These are phyloP conservation scores for Exutisphaerella laricina DNA, from an alignment of 2,329 filamentous ascomycete genomes.

Conservation along the genomic window DNA sequence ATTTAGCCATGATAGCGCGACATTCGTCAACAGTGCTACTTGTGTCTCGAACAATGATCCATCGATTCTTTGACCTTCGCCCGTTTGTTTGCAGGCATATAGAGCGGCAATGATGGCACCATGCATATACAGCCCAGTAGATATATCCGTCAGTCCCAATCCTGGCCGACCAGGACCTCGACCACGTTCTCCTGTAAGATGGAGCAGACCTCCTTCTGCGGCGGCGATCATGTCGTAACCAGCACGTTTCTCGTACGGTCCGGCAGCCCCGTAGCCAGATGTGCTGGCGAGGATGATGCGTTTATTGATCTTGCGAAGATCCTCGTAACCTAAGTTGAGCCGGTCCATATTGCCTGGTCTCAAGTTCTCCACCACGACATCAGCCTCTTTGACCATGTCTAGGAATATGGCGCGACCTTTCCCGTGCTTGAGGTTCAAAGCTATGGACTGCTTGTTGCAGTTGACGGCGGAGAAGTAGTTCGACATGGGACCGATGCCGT, in stretches of 20 bases:
- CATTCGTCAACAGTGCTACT: constrained; percentile 40
- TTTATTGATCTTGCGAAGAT: constrained; percentile 35
- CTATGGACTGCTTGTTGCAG: constrained; percentile 42
- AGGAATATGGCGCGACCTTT: constrained; percentile 33
- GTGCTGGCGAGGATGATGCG: constrained; percentile 41
- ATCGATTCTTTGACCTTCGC: constrained; percentile 41
- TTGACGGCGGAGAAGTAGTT: constrained; percentile 43
- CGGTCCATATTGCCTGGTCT: constrained; percentile 40
- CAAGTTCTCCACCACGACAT: constrained; percentile 44
- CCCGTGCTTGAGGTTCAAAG: constrained; percentile 37
- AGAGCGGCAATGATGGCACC: constrained; percentile 43
- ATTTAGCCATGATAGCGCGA: constrained; percentile 39
- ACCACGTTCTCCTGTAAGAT: constrained; percentile 40
- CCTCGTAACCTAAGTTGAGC: constrained; percentile 39
- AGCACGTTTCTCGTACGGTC: constrained; percentile 40
- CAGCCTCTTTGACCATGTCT: constrained; percentile 34
- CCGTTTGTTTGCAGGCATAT: constrained; percentile 35
- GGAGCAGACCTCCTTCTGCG: constrained; percentile 41
- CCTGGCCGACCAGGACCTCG: constrained; percentile 40
- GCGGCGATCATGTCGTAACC: constrained; percentile 45
- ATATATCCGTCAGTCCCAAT: constrained; percentile 42
- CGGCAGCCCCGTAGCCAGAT: constrained; percentile 40
- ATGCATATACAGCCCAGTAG: constrained; percentile 43
- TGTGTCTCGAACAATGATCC: constrained; percentile 44
- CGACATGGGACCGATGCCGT: constrained; percentile 20